A percentile compares a stretch with the other conserved stretches of the same genome.
These are phyloP conservation scores for Hansfordia pulvinata DNA, from an alignment of 2,329 filamentous ascomycete genomes.

Conservation along the genomic window DNA sequence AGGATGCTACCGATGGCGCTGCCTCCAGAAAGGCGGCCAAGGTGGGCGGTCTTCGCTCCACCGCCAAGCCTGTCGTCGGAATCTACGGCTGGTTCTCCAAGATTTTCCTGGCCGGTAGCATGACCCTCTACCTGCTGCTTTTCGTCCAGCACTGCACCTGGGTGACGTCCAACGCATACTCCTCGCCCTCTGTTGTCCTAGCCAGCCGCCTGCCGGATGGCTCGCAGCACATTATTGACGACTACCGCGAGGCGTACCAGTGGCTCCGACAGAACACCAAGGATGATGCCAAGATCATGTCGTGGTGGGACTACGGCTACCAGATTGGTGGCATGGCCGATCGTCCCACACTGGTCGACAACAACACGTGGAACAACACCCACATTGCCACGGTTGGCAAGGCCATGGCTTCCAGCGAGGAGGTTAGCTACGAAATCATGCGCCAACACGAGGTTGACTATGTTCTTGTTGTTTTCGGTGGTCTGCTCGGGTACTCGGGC, in stretches of 20 bases:
- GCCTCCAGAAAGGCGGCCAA: conserved; percentile 41
- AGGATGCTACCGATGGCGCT: conserved; percentile 34
- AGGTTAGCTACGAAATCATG: conserved; percentile 98
- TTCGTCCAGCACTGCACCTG: conserved; percentile 98
- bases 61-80: conserved; percentile 61
- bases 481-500: conserved; percentile 89
- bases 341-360: conserved; percentile 90
- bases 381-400: conserved; percentile 98
- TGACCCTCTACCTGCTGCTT: conserved; percentile 71
- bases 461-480: conserved; percentile 93
- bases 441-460: conserved; percentile 98
- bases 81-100: conserved; percentile 77
- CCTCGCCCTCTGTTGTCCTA: conserved; percentile 90
- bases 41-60: conserved; percentile 50
- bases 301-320: conserved; percentile 99
- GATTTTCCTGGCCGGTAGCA: conserved; percentile 55
- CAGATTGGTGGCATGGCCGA: conserved; percentile 99
- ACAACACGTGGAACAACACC: conserved; percentile 99
- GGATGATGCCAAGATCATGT: conserved; percentile 95
- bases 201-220: conserved; percentile 88
- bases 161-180: conserved; percentile 98
- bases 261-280: conserved; percentile 97
- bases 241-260: conserved; percentile 98
- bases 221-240: conserved; percentile 95
- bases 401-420: conserved; percentile 94